Percentiles rank a stretch among this genome's conserved stretches.
phyloP scores from a whole-genome alignment of 108 stramenopile genomes.

The Skeletonema tropicum region DNA sequence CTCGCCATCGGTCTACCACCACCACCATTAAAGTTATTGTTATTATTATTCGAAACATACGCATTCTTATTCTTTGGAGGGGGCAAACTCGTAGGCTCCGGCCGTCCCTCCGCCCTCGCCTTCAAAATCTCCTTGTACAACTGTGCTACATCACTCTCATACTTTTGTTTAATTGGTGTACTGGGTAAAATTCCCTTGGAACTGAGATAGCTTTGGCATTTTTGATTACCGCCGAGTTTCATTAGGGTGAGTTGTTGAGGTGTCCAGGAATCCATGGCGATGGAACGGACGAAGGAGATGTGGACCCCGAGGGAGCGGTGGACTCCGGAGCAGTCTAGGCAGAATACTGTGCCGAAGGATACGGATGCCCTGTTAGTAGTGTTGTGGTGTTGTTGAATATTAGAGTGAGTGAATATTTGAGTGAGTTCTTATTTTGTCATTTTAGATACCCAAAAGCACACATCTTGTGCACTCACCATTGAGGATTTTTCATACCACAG shows the following conservation, averaged over 20 bases:
- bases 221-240: slow-evolving; percentile 86
- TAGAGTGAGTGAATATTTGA: too few relatives aligned
- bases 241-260: slow-evolving; percentile 76
- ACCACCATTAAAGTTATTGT: slow-evolving; percentile 5
- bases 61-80: slow-evolving; percentile 22
- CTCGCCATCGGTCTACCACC: slow-evolving; percentile 14
- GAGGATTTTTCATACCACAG: slow-evolving; percentile 95
- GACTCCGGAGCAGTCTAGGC: slow-evolving; percentile 96
- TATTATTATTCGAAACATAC: slow-evolving; percentile 1
- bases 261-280: slow-evolving; percentile 98
- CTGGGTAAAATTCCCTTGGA: slow-evolving; percentile 63
- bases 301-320: slow-evolving; percentile 97
- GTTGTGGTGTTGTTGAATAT: too few relatives aligned
- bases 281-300: slow-evolving; percentile 95
- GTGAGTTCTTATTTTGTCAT: too few relatives aligned
- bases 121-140: slow-evolving; percentile 86
- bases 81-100: slow-evolving; percentile 78
- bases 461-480: slow-evolving; percentile 61
- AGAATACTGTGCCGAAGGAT: slow-evolving; percentile 95
- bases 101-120: slow-evolving; percentile 76
- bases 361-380: slow-evolving; percentile 61
- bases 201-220: slow-evolving; percentile 67
- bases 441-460: too few relatives aligned
- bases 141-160: slow-evolving; percentile 83
- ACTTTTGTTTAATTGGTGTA: slow-evolving; percentile 83